Conservation (phyloP, 1,139 yeast species). For the Yamadazyma trypodendri region DNA sequence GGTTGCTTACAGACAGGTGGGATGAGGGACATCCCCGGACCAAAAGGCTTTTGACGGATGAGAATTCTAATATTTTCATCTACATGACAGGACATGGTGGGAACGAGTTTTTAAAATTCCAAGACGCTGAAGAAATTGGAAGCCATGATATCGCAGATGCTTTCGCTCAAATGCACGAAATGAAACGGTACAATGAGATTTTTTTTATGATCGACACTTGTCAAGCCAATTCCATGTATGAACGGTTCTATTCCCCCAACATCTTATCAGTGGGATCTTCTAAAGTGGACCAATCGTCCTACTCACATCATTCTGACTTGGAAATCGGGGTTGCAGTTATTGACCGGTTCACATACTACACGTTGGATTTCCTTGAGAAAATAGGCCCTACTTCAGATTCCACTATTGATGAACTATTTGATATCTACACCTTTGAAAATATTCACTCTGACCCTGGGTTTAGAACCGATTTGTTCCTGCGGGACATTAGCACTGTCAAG, state of each 20-base stretch:
- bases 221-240: slow-evolving; percentile 97
- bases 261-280: slow-evolving; percentile 92
- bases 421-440: slow-evolving; percentile 76
- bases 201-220: slow-evolving; percentile 98
- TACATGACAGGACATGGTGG: slow-evolving; percentile 99
- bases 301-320: slow-evolving; percentile 92
- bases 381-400: slow-evolving; percentile 70
- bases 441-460: slow-evolving; percentile 94
- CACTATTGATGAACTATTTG: slow-evolving; percentile 82
- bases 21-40: slow-evolving; percentile 90
- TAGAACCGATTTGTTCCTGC: slow-evolving; percentile 70
- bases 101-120: slow-evolving; percentile 92
- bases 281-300: slow-evolving; percentile 84
- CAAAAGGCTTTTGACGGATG: slow-evolving; percentile 87
- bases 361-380: slow-evolving; percentile 82
- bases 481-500: slow-evolving; percentile 67
- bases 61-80: slow-evolving; percentile 87
- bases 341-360: slow-evolving; percentile 91
- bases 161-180: slow-evolving; percentile 94
- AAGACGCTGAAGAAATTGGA: slow-evolving; percentile 97
- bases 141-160: slow-evolving; percentile 97
- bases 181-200: slow-evolving; percentile 90
- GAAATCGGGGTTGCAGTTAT: slow-evolving; percentile 98
- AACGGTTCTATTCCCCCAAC: slow-evolving; percentile 89
- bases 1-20: slow-evolving; percentile 93